Evolutionary conservation across 2,329 filamentous ascomycete genomes (phyloP).

Genomic region (Nemania bipapillata): DNA sequence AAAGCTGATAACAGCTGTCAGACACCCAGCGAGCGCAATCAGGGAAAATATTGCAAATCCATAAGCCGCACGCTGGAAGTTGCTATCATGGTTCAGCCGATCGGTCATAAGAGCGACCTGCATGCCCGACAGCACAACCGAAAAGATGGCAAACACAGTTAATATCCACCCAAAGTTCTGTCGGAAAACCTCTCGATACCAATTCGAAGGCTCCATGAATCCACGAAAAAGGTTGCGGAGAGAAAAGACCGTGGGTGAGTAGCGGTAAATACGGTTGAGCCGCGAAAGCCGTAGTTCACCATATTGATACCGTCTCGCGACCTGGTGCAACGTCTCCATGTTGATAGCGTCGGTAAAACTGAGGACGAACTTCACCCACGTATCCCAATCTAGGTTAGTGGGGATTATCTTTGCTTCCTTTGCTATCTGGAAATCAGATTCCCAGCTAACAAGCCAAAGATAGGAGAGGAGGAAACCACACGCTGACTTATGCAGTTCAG

Average conservation of each 20-base stretch:
- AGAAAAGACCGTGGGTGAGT: slow-evolving; percentile 43
- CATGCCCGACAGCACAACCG: slow-evolving; percentile 53
- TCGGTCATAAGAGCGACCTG: slow-evolving; percentile 52
- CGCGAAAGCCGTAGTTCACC: slow-evolving; percentile 58
- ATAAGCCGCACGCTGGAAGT: no score
- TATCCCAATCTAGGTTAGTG: not conserved
- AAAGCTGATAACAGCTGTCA: no score
- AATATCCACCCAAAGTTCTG: slow-evolving; percentile 52
- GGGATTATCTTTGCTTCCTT: slow-evolving; percentile 46
- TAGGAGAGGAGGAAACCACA: slow-evolving; percentile 57
- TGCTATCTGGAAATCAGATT: slow-evolving; percentile 55
- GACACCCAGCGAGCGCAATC: no score
- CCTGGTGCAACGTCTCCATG: slow-evolving; percentile 41
- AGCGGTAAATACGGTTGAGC: slow-evolving; percentile 55
- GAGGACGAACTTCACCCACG: not conserved
- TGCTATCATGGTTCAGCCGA: slow-evolving; percentile 24
- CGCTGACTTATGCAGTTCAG: slow-evolving; percentile 46
- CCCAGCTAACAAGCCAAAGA: slow-evolving; percentile 53
- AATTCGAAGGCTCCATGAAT: slow-evolving; percentile 48
- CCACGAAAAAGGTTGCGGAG: slow-evolving; percentile 44
- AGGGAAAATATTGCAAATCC: no score
- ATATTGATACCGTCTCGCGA: slow-evolving; percentile 56
- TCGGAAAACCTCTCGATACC: slow-evolving; percentile 53
- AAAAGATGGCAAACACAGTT: slow-evolving; percentile 52
- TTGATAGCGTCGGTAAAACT: not conserved